Base-by-base conservation (phyloP, 306 rosid species). In the Delonix regia region DNA sequence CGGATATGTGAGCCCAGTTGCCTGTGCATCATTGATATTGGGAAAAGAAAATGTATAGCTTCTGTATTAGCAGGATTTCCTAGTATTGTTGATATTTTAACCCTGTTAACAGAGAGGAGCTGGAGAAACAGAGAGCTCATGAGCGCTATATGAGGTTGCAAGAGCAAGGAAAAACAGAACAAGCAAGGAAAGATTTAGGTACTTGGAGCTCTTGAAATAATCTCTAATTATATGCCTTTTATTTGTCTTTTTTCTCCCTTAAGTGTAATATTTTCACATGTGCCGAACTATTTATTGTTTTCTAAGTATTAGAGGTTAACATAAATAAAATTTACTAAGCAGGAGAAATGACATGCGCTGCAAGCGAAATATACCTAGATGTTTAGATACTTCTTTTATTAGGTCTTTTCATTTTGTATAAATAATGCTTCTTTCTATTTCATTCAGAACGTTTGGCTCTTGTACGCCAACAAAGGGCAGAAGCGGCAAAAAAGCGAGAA, bases 161-260 rank as follows among this genome's bases (percentile, higher is more conserved):
- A 83, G 98, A 94, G 84, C 97, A 92, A 76, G 98, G 97, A 30
- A 94, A 94, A 88, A 94, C 97, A 30, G 97, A 92, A 63, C 97
- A 90, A 89, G 85, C 97, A 61, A 89, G n/a, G 84, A 94, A 94
- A 82, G 97, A 92, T 80, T 75, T 94, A 88, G 98, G 97, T 94
- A 90, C 62, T 57, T 27, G 27, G 69, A 9, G n/a, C 47, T 62
- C 72, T 65, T 61, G 69, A 67, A 70, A 56, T 81, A 74, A 71
- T 34, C 57, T 76, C 74, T 53, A 24, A 25, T 73, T 65, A 66
- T 24, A 21, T 28, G 1, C 16, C 9, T 38, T 65, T 49, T 49
- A 22, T 18, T 16, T 49, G 15, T 49, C 56, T 49, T 5, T 49
- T 18, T 49, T 18, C 22, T 18, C 3, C 30, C 33, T 19, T 19